These are phyloP conservation scores for Hymenoscyphus fructigenus DNA, from an alignment of 2,329 filamentous ascomycete genomes.

Conservation along the genomic window DNA sequence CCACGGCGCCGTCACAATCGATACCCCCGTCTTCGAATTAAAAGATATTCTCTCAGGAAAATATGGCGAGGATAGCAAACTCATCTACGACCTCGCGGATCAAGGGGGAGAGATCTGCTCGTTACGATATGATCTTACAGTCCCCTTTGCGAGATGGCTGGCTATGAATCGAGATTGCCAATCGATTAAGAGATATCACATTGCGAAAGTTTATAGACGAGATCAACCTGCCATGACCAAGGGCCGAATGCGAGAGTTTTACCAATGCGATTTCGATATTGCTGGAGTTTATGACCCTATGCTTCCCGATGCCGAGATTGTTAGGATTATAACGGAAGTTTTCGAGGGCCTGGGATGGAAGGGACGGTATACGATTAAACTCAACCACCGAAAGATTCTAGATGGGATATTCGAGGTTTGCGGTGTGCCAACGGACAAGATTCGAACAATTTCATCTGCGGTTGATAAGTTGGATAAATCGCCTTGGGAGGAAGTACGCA, in stretches of 20 bases:
- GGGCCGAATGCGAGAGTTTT: constrained; percentile 92
- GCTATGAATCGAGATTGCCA: constrained; percentile 81
- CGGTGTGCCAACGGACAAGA: constrained; percentile 83
- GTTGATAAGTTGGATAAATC: constrained; percentile 96
- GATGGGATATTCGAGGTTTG: constrained; percentile 91
- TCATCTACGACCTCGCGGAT: constrained; percentile 87
- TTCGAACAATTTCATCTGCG: constrained; percentile 84
- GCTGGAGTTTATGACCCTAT: constrained; percentile 85
- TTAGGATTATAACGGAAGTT: constrained; percentile 81
- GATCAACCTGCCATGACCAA: constrained; percentile 86
- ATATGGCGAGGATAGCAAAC: constrained; percentile 89
- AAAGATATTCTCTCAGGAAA: constrained; percentile 85
- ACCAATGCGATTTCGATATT: constrained; percentile 97
- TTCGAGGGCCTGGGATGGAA: constrained; percentile 78
- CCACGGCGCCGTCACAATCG: constrained; percentile 76
- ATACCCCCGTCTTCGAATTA: constrained; percentile 83
- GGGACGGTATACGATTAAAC: constrained; percentile 71
- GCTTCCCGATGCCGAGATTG: constrained; percentile 87
- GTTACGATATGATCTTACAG: constrained; percentile 82
- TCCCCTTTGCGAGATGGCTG: constrained; percentile 88
- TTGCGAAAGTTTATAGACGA: constrained; percentile 85
- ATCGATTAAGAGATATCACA: constrained; percentile 90
- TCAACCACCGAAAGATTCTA: constrained; percentile 92
- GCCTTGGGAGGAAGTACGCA: constrained; percentile 84
- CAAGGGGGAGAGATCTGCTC: constrained; percentile 85